These are phyloP conservation scores for Tetracladium setigerum DNA, from an alignment of 495 filamentous ascomycete genomes.

Conservation along the genomic window DNA sequence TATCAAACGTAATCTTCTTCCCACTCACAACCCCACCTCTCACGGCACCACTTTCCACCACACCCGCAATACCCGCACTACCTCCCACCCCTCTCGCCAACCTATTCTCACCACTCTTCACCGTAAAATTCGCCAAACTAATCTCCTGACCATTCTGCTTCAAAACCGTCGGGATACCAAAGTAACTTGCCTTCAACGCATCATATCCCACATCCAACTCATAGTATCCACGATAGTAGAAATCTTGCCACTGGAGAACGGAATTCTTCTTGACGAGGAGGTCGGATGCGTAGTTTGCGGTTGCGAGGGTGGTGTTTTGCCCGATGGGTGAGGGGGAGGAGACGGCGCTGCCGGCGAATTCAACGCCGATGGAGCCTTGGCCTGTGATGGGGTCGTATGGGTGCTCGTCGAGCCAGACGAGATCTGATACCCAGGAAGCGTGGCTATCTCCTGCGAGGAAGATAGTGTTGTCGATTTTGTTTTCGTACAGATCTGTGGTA, in stretches of 20 bases:
- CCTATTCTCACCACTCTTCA: slow-evolving; percentile 45
- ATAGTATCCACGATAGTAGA: slow-evolving; percentile 60
- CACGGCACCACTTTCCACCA: slow-evolving; percentile 33
- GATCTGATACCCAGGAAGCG: slow-evolving; percentile 55
- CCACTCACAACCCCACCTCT: slow-evolving; percentile 14
- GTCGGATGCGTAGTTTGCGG: slow-evolving; percentile 30
- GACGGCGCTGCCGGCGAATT: slow-evolving; percentile 59
- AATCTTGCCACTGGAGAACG: slow-evolving; percentile 61
- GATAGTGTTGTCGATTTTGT: slow-evolving; percentile 59
- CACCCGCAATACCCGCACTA: slow-evolving; percentile 33
- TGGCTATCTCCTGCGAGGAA: slow-evolving; percentile 60
- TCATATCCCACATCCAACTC: slow-evolving; percentile 42
- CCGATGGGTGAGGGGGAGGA: slow-evolving; percentile 42
- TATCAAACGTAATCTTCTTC: background rate
- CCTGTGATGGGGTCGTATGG: slow-evolving; percentile 50
- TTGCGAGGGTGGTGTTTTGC: slow-evolving; percentile 35
- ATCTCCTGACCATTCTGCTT: slow-evolving; percentile 44
- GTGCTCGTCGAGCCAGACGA: slow-evolving; percentile 53
- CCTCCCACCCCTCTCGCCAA: slow-evolving; percentile 38
- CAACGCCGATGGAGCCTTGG: slow-evolving; percentile 52
- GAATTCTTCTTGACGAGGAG: slow-evolving; percentile 41
- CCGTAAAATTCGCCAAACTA: slow-evolving; percentile 51
- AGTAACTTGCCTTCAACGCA: slow-evolving; percentile 45
- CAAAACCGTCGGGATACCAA: slow-evolving; percentile 41
- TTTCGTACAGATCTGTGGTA: slow-evolving; percentile 37